These are phyloP conservation scores for Cladosporium halotolerans DNA, from an alignment of 2,329 filamentous ascomycete genomes.

Conservation along the genomic window DNA sequence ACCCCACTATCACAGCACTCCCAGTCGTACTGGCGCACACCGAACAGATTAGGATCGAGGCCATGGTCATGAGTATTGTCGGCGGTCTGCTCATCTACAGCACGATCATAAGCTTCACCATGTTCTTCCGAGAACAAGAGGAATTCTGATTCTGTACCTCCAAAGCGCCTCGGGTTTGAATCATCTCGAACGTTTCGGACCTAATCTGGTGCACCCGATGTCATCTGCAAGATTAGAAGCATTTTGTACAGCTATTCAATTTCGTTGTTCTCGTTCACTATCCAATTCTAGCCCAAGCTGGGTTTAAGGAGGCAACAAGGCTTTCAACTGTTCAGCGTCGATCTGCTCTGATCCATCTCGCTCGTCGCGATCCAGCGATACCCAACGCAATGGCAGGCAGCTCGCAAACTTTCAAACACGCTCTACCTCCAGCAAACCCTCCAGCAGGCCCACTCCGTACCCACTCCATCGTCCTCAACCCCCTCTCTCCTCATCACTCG, in stretches of 20 bases:
- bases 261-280: not conserved
- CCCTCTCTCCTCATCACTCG: not conserved
- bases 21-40: conserved; percentile 84
- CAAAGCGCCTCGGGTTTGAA: not conserved
- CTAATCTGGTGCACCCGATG: no score
- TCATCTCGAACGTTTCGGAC: no score
- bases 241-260: conserved; percentile 1
- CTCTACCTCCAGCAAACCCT: no score
- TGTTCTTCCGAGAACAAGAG: conserved; percentile 98
- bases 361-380: not conserved
- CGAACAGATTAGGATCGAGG: conserved; percentile 70
- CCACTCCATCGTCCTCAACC: not conserved
- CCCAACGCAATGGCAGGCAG: no score
- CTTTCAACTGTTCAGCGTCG: not conserved
- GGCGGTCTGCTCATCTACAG: conserved; percentile 93
- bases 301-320: not conserved
- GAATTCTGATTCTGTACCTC: conserved; percentile 59
- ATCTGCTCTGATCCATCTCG: not conserved
- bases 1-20: conserved; percentile 55
- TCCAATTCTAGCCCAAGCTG: no score
- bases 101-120: conserved; percentile 94
- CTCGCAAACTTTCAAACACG: no score
- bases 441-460: no score
- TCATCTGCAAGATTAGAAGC: not conserved
- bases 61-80: conserved; percentile 91